Base-by-base conservation (phyloP, 495 filamentous ascomycete species). In the Lasiosphaeris hirsuta region DNA sequence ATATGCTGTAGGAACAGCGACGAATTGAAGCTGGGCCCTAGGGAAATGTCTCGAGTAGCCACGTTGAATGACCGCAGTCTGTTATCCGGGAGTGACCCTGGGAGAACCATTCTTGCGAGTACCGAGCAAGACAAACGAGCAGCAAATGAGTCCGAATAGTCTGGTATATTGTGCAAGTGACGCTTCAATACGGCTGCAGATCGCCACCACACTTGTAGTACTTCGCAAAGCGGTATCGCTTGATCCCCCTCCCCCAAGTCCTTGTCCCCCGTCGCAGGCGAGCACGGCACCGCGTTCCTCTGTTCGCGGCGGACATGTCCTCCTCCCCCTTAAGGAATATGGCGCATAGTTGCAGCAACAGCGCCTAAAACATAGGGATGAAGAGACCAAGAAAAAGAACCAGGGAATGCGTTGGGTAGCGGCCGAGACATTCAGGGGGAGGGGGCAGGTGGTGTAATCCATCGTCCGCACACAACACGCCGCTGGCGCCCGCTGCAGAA, bases 241-340 rank as follows among this genome's bases (percentile, higher is more conserved):
- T 2, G 23, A 30, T 5, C 44, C 33, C 14, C 33, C 39, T 14
- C 39, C 45, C 56, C 44, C 57, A 41, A 56, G 35, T 53, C 55
- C 50, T 60, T 63, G 63, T 68, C 58, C 49, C 54, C 54, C 57
- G 65, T 65, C 51, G 48, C 63, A 61, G 44, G 46, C 48, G 57
- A 46, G 41, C 54, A 61, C 54, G 45, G 55, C 54, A 42, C 58
- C 52, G 14, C 30, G 37, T 39, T 60, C 56, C 59, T 42, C 39
- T 48, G 37, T 10, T 35, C 41, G 44, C 54, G 46, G 55, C 51
- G 61, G 48, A 52, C 52, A 53, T 58, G 36, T 41, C 48, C 15
- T 45, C 54, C 44, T 59, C 38, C 17, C 17, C 18, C 37, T 35
- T 39, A 7, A 33, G 54, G 49, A 53, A 9, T 19, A 55, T 49